Evolutionary conservation across 2,329 filamentous ascomycete genomes (phyloP), one percentile per base, ranked within the genome.

Genomic region (Ophiostoma pallidulum): DNA sequence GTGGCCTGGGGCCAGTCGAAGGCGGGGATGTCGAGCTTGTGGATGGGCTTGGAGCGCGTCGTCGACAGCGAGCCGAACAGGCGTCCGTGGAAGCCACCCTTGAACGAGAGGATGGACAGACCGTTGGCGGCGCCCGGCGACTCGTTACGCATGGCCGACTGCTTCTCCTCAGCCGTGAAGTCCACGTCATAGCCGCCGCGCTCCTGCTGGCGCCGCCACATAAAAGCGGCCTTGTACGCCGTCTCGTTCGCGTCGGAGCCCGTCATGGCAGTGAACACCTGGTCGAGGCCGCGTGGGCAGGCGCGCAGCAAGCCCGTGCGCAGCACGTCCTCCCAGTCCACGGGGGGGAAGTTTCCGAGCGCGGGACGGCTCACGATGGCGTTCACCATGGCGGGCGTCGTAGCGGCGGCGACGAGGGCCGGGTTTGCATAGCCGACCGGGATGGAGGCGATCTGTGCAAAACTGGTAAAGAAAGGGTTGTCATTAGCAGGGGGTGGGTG

Each of bases 1-100:
- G 85, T 78, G 16, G 88, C 88, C 66, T 92, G 86, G 22, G 89
- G 89, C 89, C 89, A 95, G 74, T 94, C 85, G 60, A 95, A 95
- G 60, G 89, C 86, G 19, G 89, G 89, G 58, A 95, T 94, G 63
- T 95, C 89, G 57, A 95, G 72, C 71, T 95, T 95, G 75, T 95
- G 89, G 64, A 95, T 90, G 41, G 89, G 79, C 75, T 95, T 95
- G 66, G 84, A 90, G 62, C 89, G 84, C 13, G 89, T 95, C 48
- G 88, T 94, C 52, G 85, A 91, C 48, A 95, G 76, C 49, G 78
- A 84, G 60, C 87, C 89, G 59, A 95, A 94, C 38, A 94, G 78
- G 55, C 89, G 87, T 56, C 89, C 89, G 70, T 95, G 89, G 75
- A 95, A 95, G 52, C 74, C 86, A 33, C 82, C 81, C 68, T 81